Conservation (phyloP, 768 basidiomycete genomes). For the Suillus subalutaceus region DNA sequence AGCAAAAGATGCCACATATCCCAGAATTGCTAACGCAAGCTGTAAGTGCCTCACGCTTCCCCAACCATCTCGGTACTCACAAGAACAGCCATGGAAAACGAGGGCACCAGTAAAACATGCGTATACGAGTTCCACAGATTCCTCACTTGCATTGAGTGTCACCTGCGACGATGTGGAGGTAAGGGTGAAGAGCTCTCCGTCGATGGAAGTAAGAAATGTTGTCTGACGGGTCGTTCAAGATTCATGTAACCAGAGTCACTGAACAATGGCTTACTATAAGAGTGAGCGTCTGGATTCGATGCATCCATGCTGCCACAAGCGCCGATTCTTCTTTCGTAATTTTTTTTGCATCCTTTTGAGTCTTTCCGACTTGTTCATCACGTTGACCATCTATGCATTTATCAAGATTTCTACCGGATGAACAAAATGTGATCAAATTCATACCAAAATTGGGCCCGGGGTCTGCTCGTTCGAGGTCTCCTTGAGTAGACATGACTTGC, state of each 20-base stretch:
- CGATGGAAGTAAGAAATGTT: conserved; percentile 31
- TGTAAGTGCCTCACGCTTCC: neutral
- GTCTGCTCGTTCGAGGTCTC: neutral
- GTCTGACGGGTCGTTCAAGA: conserved; percentile 22
- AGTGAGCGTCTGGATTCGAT: conserved; percentile 31
- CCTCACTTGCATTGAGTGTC: conserved; percentile 8
- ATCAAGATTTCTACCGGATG: neutral
- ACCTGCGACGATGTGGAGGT: conserved; percentile 25
- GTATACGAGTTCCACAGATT: conserved; percentile 29
- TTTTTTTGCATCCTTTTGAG: neutral
- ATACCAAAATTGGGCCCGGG: neutral
- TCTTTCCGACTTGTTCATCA: neutral
- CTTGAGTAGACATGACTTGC: conserved; percentile 12
- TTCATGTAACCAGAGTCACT: neutral
- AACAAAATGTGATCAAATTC: neutral
- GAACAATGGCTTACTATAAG: conserved; percentile 21
- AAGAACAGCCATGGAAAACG: conserved; percentile 33
- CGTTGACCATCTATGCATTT: neutral
- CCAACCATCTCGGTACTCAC: conserved; percentile 17
- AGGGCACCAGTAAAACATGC: conserved; percentile 33
- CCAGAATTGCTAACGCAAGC: conserved; percentile 25
- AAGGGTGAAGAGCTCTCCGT: conserved; percentile 30
- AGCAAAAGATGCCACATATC: conserved; percentile 30
- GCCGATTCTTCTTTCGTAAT: conserved; percentile 16
- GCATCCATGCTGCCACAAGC: conserved; percentile 27